Evolutionary conservation across 1,139 yeast genomes (phyloP).

Genomic region (Saccharomyces uvarum): DNA sequence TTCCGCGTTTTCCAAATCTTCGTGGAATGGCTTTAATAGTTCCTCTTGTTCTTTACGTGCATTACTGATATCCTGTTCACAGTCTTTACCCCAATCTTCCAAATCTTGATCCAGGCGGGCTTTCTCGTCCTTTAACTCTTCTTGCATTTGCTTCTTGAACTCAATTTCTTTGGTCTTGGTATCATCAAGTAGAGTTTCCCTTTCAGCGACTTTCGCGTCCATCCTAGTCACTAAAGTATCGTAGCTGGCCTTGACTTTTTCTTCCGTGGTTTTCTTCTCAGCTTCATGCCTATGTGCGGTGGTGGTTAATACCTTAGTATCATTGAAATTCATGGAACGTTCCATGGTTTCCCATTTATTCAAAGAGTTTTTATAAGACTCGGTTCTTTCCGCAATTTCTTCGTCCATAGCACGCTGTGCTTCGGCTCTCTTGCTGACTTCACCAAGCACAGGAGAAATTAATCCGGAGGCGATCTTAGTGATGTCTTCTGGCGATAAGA

Average conservation of each 20-base stretch:
- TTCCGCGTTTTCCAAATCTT: slow-evolving; percentile 26
- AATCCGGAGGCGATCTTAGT: slow-evolving; percentile 73
- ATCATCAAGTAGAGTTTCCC: slow-evolving; percentile 29
- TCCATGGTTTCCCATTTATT: slow-evolving; percentile 14
- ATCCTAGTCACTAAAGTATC: slow-evolving; percentile 24
- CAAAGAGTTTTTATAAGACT: slow-evolving; percentile 7
- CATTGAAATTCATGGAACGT: slow-evolving; percentile 16
- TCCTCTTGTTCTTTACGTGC: slow-evolving; percentile 27
- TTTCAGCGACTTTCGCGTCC: slow-evolving; percentile 25
- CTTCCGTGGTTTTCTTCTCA: slow-evolving; percentile 20
- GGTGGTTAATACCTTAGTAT: slow-evolving; percentile 19
- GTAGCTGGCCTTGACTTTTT: slow-evolving; percentile 26
- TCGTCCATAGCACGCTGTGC: slow-evolving; percentile 66
- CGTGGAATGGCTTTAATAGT: slow-evolving; percentile 23
- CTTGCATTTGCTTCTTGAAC: slow-evolving; percentile 24
- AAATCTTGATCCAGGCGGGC: slow-evolving; percentile 24
- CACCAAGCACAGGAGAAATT: slow-evolving; percentile 78
- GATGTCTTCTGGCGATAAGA: slow-evolving; percentile 67
- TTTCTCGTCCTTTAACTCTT: slow-evolving; percentile 16
- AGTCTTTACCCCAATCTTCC: slow-evolving; percentile 29
- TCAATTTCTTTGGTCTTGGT: slow-evolving; percentile 20
- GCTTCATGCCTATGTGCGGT: slow-evolving; percentile 29
- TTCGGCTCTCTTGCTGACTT: slow-evolving; percentile 63
- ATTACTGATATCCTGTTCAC: slow-evolving; percentile 31
- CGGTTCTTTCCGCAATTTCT: slow-evolving; percentile 34